These are phyloP conservation scores for Aspergillus puulaauensis DNA, from an alignment of 2,329 filamentous ascomycete genomes.

Conservation along the genomic window DNA sequence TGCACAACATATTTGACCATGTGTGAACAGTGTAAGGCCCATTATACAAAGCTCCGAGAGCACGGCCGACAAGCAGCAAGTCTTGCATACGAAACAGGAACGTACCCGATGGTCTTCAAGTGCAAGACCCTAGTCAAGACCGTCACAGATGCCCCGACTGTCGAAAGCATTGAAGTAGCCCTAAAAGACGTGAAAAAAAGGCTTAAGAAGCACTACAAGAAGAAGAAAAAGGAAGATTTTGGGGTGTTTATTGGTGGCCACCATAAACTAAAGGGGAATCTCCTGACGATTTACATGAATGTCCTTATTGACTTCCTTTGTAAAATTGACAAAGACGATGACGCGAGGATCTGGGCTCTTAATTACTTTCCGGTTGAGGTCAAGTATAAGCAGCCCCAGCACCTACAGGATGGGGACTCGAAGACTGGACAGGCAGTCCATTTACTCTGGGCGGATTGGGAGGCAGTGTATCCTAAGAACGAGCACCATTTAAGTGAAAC, in stretches of 20 bases:
- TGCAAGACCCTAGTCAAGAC: background rate
- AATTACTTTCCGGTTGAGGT: background rate
- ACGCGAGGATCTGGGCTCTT: background rate
- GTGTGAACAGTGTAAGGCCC: background rate
- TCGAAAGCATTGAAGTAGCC: background rate
- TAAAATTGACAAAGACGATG: background rate
- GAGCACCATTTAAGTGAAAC: background rate
- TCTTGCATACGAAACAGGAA: background rate
- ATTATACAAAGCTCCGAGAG: background rate
- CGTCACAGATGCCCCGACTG: background rate
- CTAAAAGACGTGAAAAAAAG: background rate
- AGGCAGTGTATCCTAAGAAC: background rate
- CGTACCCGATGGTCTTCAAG: background rate
- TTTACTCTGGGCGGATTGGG: background rate
- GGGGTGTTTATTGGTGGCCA: background rate
- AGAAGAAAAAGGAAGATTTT: background rate
- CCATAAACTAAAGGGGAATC: background rate
- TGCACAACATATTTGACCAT: background rate
- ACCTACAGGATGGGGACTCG: background rate
- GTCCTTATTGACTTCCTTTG: background rate
- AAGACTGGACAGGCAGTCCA: background rate
- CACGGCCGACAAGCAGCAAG: background rate
- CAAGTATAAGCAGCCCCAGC: background rate
- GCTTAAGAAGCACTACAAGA: background rate
- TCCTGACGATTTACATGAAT: background rate